Evolutionary conservation across 2,329 filamentous ascomycete species (phyloP), one percentile per base, ranked within the genome.

Genomic region (Exophiala lecanii-corni): DNA sequence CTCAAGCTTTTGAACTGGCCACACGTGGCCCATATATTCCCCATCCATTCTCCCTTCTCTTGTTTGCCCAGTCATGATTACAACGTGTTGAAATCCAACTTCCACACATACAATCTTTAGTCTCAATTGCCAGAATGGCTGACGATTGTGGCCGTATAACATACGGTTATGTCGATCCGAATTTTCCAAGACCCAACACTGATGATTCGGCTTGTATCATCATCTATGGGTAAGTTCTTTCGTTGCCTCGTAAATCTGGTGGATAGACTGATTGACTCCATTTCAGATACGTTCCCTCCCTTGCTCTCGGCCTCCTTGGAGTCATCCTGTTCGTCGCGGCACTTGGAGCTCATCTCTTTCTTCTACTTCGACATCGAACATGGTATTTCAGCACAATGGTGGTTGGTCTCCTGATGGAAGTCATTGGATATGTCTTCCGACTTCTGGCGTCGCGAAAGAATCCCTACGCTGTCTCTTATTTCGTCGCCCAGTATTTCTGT

Each of bases 401-500:
- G 43, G 54, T 65, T 3, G 55, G 71, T 10, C 40, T 43, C 3
- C n/a, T 67, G 12, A 68, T 76, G 53, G 74, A 76, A 51, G 60
- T 75, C 12, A 57, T 75, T 19, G 73, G 73, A 30, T 76, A 76
- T 53, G 55, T 70, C 39, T 69, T 70, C 37, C 68, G 73, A 6
- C 61, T 63, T 2, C 65, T 75, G n/a, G 72, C 69, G 1, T 64
- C 70, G 18, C 65, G 69, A 50, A 61, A 68, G 33, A 66, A 77
- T 47, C 75, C 75, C 0, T 78, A 78, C 57, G 64, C 70, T 47
- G 64, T 78, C 12, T 60, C 71, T 26, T 78, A 70, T 63, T 79
- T 79, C 51, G 73, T 79, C 28, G 60, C 76, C 34, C 74, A 77
- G 55, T 79, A 78, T 63, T 79, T 79, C 65, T 76, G 76, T 64